Evolutionary conservation across 768 basidiomycete genomes (phyloP), one percentile per base, ranked within the genome.

Genomic region (Naganishia randhawae): DNA sequence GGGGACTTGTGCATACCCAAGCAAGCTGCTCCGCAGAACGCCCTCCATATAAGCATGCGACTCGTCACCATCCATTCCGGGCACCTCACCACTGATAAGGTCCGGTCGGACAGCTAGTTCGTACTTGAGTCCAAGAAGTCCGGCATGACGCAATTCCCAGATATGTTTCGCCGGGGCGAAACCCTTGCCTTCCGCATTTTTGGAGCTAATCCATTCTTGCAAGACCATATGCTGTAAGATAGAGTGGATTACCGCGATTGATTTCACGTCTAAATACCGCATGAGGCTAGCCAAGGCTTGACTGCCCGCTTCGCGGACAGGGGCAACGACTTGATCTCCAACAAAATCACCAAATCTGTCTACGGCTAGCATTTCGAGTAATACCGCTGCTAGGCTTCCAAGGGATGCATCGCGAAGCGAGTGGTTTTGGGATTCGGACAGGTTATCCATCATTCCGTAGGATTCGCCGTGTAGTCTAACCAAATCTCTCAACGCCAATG

Each of bases 331-430:
- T 82, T 94, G 93, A 77, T 99, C 96, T 0, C 92, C 90, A 39
- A 96, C 87, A 76, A 94, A 99, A 80, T 99, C 96, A 2, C 94
- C 92, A 74, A 99, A 99, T n/a, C 96, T 87, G 78, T 99, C 96
- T 29, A 97, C 83, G 35, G 95, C 89, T 70, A 98, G 89, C 10
- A 98, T 87, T 73, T 88, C 89, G 2, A 98, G 85, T 61, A 96
- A 85, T 72, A 89, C 89, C 11, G 90, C 86, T 1, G 91, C 89
- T 17, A 98, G 81, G 67, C 88, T 19, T 3, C 75, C 66, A 6
- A 80, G 71, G 1, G 45, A 4, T 13, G 65, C 41, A 42, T 72
- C 53, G 10, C 53, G 67, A 25, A 52, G 25, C 25, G n/a, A 50
- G 13, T 31, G n/a, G 57, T 73, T 73, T 31, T 53, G 39, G 8